A percentile compares a stretch with the other conserved stretches of the same genome.
Evolutionary conservation across 1,284 basidiomycete species (phyloP).

Genomic region (Marasmius oreades): DNA sequence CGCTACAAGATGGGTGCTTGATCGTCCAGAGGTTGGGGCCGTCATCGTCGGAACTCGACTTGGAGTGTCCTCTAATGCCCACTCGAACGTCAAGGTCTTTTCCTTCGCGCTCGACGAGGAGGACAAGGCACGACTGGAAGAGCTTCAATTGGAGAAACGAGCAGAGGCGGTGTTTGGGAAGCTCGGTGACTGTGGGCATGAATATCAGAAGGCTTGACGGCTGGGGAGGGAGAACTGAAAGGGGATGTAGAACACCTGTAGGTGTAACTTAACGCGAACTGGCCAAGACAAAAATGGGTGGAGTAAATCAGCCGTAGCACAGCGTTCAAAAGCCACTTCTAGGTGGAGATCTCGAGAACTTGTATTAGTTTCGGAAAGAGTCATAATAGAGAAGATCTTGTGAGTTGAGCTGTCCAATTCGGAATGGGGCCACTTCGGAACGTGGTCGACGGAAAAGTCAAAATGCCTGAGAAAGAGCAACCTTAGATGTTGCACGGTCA

Average conservation of each 20-base stretch:
- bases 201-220: slow-evolving; percentile 40
- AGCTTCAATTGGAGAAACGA: slow-evolving; percentile 40
- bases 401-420: too few relatives aligned
- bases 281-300: too few relatives aligned
- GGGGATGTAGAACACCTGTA: not conserved
- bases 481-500: too few relatives aligned
- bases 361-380: too few relatives aligned
- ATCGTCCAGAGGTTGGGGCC: slow-evolving; percentile 55
- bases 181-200: slow-evolving; percentile 61
- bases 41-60: slow-evolving; percentile 57
- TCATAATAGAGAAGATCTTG: too few relatives aligned
- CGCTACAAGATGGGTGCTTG: slow-evolving; percentile 58
- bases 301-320: too few relatives aligned
- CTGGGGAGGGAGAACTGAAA: not conserved
- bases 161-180: slow-evolving; percentile 41
- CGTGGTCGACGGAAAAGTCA: too few relatives aligned
- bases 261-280: not conserved
- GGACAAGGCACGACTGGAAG: slow-evolving; percentile 44
- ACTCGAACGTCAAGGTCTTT: slow-evolving; percentile 48
- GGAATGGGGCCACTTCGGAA: too few relatives aligned
- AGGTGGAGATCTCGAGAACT: too few relatives aligned
- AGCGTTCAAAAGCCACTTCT: too few relatives aligned
- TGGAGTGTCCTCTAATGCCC: slow-evolving; percentile 52
- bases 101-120: slow-evolving; percentile 40
- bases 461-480: too few relatives aligned